A percentile compares a stretch with the other conserved stretches of the same genome.
Conservation (phyloP, 2,329 filamentous ascomycete species). For the Ophiostoma sp. region DNA sequence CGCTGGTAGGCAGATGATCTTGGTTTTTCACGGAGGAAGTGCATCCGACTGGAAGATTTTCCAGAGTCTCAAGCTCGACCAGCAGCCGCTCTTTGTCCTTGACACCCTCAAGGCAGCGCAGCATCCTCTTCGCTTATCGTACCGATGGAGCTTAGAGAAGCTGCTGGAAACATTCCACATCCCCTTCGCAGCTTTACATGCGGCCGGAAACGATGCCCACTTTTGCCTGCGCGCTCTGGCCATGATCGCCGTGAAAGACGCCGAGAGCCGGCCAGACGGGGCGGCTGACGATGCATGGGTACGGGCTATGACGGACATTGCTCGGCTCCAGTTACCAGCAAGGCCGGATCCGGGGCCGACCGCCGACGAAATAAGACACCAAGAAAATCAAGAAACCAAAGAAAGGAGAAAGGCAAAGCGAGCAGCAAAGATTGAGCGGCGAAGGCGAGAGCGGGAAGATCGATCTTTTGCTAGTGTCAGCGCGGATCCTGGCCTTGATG, state of each 20-base stretch:
- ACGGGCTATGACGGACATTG: background rate
- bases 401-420: constrained; percentile 1
- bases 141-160: too few species aligned
- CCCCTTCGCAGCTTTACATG: too few species aligned
- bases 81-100: constrained; percentile 2
- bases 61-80: constrained; percentile 6
- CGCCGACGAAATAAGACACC: too few species aligned
- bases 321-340: too few species aligned
- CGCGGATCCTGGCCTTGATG: too few species aligned
- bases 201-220: constrained; percentile 13
- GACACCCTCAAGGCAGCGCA: constrained; percentile 10
- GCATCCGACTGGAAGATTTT: constrained; percentile 13
- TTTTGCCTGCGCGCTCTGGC: background rate
- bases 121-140: background rate
- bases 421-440: constrained; percentile 3
- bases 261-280: background rate
- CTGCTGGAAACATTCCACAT: too few species aligned
- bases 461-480: background rate
- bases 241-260: constrained; percentile 8
- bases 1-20: background rate
- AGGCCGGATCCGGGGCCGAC: too few species aligned
- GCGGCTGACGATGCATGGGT: background rate
- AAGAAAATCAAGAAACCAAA: constrained; percentile 2
- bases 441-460: constrained; percentile 7
- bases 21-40: constrained; percentile 13